phyloP scores from a whole-genome alignment of 257 asterid species.

The Scutellaria baicalensis region DNA sequence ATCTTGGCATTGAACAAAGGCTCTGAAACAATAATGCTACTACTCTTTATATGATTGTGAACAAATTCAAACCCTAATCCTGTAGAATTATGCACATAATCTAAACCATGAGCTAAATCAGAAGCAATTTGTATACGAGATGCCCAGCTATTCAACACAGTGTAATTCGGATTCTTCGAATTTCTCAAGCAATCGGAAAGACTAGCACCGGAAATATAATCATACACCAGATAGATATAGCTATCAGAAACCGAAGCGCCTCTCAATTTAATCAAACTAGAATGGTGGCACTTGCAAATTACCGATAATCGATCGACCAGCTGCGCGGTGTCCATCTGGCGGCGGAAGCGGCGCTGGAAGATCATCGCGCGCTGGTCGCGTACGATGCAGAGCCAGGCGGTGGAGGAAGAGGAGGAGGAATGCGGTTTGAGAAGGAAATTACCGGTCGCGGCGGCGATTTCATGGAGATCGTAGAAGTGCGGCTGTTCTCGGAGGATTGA shows the following conservation, averaged over 20 bases:
- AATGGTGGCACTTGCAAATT: conserved; percentile 70
- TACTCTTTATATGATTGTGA: conserved; percentile 73
- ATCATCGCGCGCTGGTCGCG: conserved; percentile 41
- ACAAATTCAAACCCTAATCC: conserved; percentile 73
- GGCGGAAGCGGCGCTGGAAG: conserved; percentile 65
- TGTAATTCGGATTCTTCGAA: conserved; percentile 50
- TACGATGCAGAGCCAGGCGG: conserved; percentile 62
- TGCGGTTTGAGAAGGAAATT: conserved; percentile 45
- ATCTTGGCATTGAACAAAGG: conserved; percentile 48
- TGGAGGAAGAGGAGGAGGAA: conserved; percentile 51
- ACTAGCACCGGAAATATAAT: conserved; percentile 55
- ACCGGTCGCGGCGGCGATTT: conserved; percentile 57
- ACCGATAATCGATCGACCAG: conserved; percentile 46
- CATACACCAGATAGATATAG: conserved; percentile 64
- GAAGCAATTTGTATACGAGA: conserved; percentile 58
- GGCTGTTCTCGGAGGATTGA: conserved; percentile 47
- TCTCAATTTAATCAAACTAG: conserved; percentile 63
- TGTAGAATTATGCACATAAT: conserved; percentile 76
- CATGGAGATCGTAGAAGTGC: conserved; percentile 48
- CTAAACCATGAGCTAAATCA: conserved; percentile 82
- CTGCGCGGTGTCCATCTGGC: conserved; percentile 49
- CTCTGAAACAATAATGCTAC: conserved; percentile 56
- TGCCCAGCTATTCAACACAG: conserved; percentile 67
- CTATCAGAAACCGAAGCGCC: conserved; percentile 72
- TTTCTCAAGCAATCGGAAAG: conserved; percentile 61